phyloP scores from a whole-genome alignment of 116 monocot species.

The Phalaenopsis hybrid region DNA sequence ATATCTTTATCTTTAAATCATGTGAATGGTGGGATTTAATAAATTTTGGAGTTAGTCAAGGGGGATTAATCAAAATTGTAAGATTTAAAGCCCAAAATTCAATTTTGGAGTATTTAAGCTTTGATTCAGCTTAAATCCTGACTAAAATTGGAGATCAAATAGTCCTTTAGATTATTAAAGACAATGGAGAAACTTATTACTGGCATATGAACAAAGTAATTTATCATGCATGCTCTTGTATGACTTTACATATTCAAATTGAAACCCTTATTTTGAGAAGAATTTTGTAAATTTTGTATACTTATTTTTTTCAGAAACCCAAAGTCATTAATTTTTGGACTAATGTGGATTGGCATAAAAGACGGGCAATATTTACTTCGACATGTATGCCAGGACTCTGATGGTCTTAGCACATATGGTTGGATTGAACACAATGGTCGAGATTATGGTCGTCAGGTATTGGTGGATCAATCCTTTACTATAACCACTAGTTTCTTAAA shows the following conservation, averaged over 20 bases:
- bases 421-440: constrained; percentile 90
- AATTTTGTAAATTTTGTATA: neutral
- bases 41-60: no score
- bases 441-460: constrained; percentile 75
- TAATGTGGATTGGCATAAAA: constrained; percentile 94
- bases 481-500: constrained; percentile 88
- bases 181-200: neutral
- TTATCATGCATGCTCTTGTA: neutral
- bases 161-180: neutral
- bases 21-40: no score
- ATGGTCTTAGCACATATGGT: constrained; percentile 75
- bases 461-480: constrained; percentile 57
- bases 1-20: no score
- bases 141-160: no score
- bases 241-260: neutral
- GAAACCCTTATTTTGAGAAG: neutral
- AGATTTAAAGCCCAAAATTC: no score
- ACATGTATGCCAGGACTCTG: constrained; percentile 92
- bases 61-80: no score
- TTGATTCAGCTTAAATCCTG: no score
- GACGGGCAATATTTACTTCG: constrained; percentile 75
- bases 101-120: no score
- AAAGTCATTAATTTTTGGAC: constrained; percentile 68
- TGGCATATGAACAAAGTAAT: neutral
- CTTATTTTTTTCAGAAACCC: constrained; percentile 48